Percentiles rank a stretch among this genome's conserved stretches.
These are phyloP conservation scores for Citeromyces siamensis DNA, from an alignment of 1,139 yeast genomes.

Conservation along the genomic window DNA sequence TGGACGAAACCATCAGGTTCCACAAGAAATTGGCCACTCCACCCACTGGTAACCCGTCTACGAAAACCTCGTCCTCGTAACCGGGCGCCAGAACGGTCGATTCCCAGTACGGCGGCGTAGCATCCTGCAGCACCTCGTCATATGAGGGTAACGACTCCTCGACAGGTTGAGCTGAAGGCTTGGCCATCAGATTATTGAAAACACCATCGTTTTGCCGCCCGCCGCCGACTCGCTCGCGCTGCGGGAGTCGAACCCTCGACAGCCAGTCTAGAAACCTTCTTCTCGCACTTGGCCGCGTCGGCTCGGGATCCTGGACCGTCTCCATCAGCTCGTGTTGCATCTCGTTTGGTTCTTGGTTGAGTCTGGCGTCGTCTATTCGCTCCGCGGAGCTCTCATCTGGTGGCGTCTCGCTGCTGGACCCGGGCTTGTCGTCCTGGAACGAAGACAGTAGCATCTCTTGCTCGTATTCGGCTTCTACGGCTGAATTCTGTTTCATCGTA, in stretches of 20 bases:
- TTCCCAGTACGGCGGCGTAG: conserved; percentile 97
- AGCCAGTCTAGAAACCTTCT: not conserved
- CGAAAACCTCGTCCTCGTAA: conserved; percentile 77
- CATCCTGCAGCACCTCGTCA: conserved; percentile 91
- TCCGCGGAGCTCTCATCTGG: not conserved
- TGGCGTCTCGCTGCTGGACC: not conserved
- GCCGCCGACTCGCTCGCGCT: conserved; percentile 21
- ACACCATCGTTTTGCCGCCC: conserved; percentile 75
- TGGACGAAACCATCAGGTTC: conserved; percentile 80
- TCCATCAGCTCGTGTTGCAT: conserved; percentile 2
- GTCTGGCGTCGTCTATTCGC: not conserved
- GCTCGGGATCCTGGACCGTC: not conserved
- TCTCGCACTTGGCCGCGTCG: not conserved
- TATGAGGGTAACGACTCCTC: conserved; percentile 75
- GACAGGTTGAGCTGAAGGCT: conserved; percentile 33
- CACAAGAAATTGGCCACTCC: conserved; percentile 76
- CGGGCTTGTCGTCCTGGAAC: not conserved
- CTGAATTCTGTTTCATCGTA: not conserved
- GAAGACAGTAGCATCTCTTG: not conserved
- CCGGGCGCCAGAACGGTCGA: conserved; percentile 77
- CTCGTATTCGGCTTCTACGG: not conserved
- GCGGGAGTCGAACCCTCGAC: conserved; percentile 3
- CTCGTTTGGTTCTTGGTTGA: not conserved
- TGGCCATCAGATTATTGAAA: conserved; percentile 81
- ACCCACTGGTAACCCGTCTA: conserved; percentile 97